A percentile compares a stretch with the other conserved stretches of the same genome.
phyloP scores from a whole-genome alignment of 345 rosid species.

The Aquilaria yunnanensis region DNA sequence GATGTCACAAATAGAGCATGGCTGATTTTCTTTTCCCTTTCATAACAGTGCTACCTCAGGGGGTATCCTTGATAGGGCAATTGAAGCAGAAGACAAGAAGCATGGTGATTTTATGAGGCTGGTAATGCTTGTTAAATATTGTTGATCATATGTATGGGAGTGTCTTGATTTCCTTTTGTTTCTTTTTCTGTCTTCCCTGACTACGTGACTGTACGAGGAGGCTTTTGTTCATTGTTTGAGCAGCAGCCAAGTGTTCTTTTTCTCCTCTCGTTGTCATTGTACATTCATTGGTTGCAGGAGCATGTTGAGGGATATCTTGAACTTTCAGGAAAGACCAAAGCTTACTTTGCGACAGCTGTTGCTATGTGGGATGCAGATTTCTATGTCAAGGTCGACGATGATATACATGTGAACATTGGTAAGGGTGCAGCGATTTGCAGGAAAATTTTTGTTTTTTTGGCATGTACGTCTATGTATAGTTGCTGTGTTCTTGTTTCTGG shows the following conservation, averaged over 20 bases:
- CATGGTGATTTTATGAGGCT: conserved; percentile 96
- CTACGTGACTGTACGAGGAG: background rate
- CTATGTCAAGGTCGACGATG: conserved; percentile 96
- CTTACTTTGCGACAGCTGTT: conserved; percentile 79
- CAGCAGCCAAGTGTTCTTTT: background rate
- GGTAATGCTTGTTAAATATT: conserved; percentile 30
- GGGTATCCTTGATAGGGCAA: conserved; percentile 92
- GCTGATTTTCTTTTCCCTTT: conserved; percentile 8
- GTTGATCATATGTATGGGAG: too few relatives aligned
- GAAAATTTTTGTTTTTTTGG: conserved; percentile 2
- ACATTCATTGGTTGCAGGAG: conserved; percentile 46
- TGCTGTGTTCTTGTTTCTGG: too few relatives aligned
- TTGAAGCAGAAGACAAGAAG: conserved; percentile 88
- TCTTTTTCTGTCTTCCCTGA: conserved; percentile 5
- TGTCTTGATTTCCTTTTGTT: conserved; percentile 3
- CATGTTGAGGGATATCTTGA: conserved; percentile 98
- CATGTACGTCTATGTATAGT: background rate
- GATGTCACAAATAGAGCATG: background rate
- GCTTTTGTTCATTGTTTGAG: background rate
- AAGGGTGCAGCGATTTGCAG: conserved; percentile 6
- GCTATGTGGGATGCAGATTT: conserved; percentile 96
- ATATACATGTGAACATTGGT: conserved; percentile 98
- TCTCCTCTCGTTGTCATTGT: background rate
- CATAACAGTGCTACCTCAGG: conserved; percentile 75
- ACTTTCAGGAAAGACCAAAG: conserved; percentile 87